Percentiles rank a stretch among this genome's conserved stretches.
Evolutionary conservation across 495 filamentous ascomycete species (phyloP).

Genomic region (Neurospora hispaniola): DNA sequence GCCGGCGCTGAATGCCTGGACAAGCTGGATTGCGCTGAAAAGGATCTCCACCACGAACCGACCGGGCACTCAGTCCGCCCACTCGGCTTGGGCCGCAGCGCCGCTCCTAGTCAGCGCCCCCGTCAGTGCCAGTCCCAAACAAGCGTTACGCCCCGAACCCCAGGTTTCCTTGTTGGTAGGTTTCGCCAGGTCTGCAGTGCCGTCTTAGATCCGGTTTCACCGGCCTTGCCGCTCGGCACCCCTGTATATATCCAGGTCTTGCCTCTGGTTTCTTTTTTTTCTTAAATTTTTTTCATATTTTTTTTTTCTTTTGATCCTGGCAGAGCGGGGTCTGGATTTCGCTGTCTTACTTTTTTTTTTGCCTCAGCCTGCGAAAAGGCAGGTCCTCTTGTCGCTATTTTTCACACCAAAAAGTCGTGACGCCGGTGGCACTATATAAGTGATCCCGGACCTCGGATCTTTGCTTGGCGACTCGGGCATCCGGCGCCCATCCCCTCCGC

Average conservation of each 20-base stretch:
- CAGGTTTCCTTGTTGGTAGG: background rate
- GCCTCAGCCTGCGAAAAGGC: background rate
- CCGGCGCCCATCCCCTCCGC: background rate
- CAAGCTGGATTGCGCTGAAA: background rate
- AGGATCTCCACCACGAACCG: background rate
- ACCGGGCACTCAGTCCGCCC: background rate
- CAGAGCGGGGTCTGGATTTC: background rate
- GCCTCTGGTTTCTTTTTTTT: background rate
- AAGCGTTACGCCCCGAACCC: background rate
- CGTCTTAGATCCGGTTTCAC: background rate
- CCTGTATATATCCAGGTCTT: background rate
- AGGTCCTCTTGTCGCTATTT: background rate
- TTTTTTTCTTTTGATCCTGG: background rate
- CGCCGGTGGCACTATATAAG: background rate
- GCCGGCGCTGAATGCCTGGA: background rate
- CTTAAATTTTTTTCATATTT: background rate
- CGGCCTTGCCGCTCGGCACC: constrained; percentile 4
- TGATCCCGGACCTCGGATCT: background rate
- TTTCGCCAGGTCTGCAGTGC: background rate
- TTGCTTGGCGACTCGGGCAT: background rate
- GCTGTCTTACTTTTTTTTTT: background rate
- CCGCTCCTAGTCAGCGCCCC: background rate
- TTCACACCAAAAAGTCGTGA: background rate
- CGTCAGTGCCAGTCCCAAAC: background rate
- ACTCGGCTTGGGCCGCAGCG: background rate